Conservation (phyloP, 1,284 basidiomycete species). For the Ustilago vetiveriae region DNA sequence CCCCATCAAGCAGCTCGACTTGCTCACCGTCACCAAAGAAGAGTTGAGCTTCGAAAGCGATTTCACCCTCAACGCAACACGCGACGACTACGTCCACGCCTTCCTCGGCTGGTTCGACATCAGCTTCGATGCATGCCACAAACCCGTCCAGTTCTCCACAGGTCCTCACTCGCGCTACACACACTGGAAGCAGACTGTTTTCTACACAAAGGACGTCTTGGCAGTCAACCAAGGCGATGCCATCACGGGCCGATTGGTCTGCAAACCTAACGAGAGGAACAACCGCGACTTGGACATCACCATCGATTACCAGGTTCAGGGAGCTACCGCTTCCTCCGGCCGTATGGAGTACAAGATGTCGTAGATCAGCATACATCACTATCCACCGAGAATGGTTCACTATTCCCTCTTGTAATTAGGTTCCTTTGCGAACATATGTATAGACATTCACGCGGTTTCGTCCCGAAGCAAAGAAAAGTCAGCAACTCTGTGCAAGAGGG, state of each 20-base stretch:
- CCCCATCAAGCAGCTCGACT: slow-evolving; percentile 74
- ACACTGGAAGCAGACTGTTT: slow-evolving; percentile 68
- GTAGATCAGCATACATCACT: slow-evolving; percentile 3
- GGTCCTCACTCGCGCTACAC: slow-evolving; percentile 66
- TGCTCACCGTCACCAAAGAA: slow-evolving; percentile 92
- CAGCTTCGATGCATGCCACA: slow-evolving; percentile 94
- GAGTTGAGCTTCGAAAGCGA: slow-evolving; percentile 86
- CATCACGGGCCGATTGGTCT: slow-evolving; percentile 57
- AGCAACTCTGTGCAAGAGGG: too few relatives aligned
- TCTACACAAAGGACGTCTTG: slow-evolving; percentile 64
- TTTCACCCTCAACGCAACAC: slow-evolving; percentile 83
- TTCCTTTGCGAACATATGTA: too few relatives aligned
- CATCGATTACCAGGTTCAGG: slow-evolving; percentile 58
- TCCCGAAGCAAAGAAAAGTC: too few relatives aligned
- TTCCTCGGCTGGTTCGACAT: slow-evolving; percentile 99
- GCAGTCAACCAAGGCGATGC: slow-evolving; percentile 60
- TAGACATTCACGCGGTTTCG: too few relatives aligned
- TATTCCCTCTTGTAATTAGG: too few relatives aligned
- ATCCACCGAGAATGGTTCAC: too few relatives aligned
- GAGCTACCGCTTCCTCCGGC: slow-evolving; percentile 36
- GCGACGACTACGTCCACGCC: slow-evolving; percentile 95
- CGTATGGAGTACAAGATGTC: slow-evolving; percentile 66
- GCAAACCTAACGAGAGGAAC: slow-evolving; percentile 63
- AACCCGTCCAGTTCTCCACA: slow-evolving; percentile 77
- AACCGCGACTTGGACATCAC: slow-evolving; percentile 65